Conservation (phyloP, 768 basidiomycete genomes). For the Serpula lacrymans region DNA sequence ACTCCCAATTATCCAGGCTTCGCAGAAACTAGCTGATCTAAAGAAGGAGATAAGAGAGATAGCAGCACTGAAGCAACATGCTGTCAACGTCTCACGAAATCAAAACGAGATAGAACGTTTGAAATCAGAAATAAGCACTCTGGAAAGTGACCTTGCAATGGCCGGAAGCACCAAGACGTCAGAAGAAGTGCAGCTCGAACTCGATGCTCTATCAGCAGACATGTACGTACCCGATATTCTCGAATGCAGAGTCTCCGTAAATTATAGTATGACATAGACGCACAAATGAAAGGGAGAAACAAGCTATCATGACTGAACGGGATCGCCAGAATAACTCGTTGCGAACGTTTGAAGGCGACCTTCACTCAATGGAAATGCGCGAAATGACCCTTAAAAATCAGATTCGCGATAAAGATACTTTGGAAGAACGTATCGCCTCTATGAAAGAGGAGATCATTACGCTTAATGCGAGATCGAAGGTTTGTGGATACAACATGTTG, state of each 20-base stretch:
- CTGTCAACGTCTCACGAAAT: slow-evolving; percentile 53
- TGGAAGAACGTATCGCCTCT: slow-evolving; percentile 53
- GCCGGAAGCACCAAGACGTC: slow-evolving; percentile 79
- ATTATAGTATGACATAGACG: slow-evolving; percentile 40
- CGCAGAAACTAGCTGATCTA: slow-evolving; percentile 47
- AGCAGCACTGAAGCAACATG: slow-evolving; percentile 55
- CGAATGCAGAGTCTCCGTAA: not conserved
- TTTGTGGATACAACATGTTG: slow-evolving; percentile 15
- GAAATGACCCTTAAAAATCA: slow-evolving; percentile 56
- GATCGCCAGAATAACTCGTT: slow-evolving; percentile 56
- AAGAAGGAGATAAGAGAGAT: slow-evolving; percentile 64
- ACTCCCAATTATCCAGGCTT: slow-evolving; percentile 38
- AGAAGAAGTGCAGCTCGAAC: slow-evolving; percentile 80
- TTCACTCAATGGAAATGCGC: slow-evolving; percentile 61
- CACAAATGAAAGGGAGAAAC: slow-evolving; percentile 61
- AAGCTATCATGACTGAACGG: slow-evolving; percentile 51
- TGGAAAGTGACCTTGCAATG: slow-evolving; percentile 67
- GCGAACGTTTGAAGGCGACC: slow-evolving; percentile 53
- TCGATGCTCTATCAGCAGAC: slow-evolving; percentile 57
- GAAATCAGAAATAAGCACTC: slow-evolving; percentile 52
- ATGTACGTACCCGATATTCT: slow-evolving; percentile 49
- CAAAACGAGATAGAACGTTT: slow-evolving; percentile 58
- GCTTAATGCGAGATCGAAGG: slow-evolving; percentile 49
- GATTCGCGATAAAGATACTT: slow-evolving; percentile 53
- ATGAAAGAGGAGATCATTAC: slow-evolving; percentile 56